Conservation (phyloP, 176 grass and related monocot genomes). For the Aechmea fasciata region DNA sequence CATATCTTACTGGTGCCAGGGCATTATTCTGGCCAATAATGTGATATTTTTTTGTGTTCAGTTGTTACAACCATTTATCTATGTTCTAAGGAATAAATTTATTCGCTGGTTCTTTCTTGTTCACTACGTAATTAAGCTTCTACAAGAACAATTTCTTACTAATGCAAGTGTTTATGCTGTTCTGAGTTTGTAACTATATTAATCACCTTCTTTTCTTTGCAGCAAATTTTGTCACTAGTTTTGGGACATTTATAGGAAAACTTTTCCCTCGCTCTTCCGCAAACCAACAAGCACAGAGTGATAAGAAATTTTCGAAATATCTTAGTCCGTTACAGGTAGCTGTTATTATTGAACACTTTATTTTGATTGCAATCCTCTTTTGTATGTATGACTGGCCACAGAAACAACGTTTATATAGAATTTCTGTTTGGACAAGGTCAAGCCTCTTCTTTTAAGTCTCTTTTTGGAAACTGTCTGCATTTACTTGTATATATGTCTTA, state of each 20-base stretch:
- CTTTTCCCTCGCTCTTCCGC: slow-evolving; percentile 5
- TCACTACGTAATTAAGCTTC: too few species aligned
- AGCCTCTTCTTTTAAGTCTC: too few species aligned
- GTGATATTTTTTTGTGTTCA: too few species aligned
- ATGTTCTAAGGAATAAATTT: too few species aligned
- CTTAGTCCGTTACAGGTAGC: slow-evolving; percentile 12
- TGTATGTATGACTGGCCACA: background rate
- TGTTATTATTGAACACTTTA: background rate
- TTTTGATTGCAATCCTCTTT: background rate
- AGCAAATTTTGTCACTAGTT: slow-evolving; percentile 1
- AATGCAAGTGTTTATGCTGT: too few species aligned
- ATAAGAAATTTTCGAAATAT: background rate
- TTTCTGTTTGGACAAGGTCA: background rate
- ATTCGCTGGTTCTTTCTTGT: too few species aligned
- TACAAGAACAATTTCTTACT: too few species aligned
- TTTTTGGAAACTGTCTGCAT: too few species aligned
- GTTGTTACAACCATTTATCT: too few species aligned
- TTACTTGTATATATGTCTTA: too few species aligned
- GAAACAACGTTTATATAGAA: background rate
- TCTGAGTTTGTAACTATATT: background rate
- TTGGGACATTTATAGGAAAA: slow-evolving; percentile 8
- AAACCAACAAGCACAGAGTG: background rate
- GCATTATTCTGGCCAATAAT: too few species aligned
- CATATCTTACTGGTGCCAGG: too few species aligned
- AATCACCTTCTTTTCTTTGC: slow-evolving; percentile 4